Conservation (phyloP, 495 filamentous ascomycete species). For the Symbiotaphrina buchneri region DNA sequence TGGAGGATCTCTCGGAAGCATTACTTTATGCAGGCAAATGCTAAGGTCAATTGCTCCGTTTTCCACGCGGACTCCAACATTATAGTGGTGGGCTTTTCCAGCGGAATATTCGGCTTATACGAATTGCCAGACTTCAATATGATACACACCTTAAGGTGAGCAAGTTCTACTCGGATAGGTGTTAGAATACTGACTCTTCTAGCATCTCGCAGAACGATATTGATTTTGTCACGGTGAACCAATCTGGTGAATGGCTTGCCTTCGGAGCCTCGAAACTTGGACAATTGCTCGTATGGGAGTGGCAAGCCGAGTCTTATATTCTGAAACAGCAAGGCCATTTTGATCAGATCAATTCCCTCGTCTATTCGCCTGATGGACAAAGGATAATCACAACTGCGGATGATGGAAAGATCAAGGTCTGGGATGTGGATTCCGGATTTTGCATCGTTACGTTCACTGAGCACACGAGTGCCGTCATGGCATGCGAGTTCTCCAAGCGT, state of each 20-base stretch:
- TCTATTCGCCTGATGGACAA: conserved; percentile 84
- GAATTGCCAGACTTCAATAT: conserved; percentile 93
- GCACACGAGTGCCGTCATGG: conserved; percentile 87
- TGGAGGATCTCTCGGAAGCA: conserved; percentile 79
- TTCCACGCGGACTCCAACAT: conserved; percentile 76
- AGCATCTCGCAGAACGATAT: conserved; percentile 95
- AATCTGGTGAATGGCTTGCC: conserved; percentile 87
- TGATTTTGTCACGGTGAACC: conserved; percentile 79
- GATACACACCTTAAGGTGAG: conserved; percentile 60
- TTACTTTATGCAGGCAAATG: conserved; percentile 80
- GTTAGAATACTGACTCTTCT: neutral
- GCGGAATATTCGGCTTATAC: conserved; percentile 79
- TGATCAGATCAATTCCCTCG: conserved; percentile 84
- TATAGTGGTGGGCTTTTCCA: conserved; percentile 82
- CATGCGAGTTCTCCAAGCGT: conserved; percentile 80
- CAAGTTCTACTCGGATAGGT: neutral
- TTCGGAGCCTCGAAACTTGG: conserved; percentile 94
- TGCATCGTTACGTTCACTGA: conserved; percentile 97
- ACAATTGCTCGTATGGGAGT: conserved; percentile 93
- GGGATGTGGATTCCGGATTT: conserved; percentile 91
- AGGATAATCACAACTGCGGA: conserved; percentile 82
- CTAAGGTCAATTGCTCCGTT: conserved; percentile 67
- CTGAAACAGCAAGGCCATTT: conserved; percentile 95
- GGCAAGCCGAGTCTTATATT: conserved; percentile 99
- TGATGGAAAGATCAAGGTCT: conserved; percentile 95